Conservation (phyloP, 805 yeast genomes). For the Myxozyma melibiosi region DNA sequence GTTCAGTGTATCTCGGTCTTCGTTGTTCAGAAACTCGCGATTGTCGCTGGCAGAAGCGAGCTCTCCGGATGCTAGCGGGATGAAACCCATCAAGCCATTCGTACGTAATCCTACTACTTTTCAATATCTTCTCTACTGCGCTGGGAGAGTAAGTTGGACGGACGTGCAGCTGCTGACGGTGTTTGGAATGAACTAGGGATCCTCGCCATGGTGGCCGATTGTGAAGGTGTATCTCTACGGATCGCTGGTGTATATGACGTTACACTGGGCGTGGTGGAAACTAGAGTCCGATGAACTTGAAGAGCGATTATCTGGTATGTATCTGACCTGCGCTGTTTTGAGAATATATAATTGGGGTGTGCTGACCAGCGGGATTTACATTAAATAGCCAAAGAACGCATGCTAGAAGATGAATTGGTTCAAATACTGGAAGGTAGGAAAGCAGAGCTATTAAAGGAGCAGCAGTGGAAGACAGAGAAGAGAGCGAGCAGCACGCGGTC, state of each 20-base stretch:
- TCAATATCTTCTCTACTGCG: no score
- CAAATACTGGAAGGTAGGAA: slow-evolving; percentile 12
- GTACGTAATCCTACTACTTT: not conserved
- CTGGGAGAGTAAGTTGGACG: no score
- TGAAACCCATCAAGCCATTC: slow-evolving; percentile 1
- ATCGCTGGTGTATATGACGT: slow-evolving; percentile 23
- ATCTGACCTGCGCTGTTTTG: not conserved
- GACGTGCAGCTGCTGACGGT: not conserved
- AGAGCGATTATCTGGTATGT: slow-evolving; percentile 14
- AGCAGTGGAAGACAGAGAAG: not conserved
- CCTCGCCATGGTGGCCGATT: slow-evolving; percentile 29
- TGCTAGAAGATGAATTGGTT: slow-evolving; percentile 11
- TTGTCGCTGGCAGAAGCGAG: no score
- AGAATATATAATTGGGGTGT: not conserved
- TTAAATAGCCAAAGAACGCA: not conserved
- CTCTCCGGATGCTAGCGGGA: not conserved
- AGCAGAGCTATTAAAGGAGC: not conserved
- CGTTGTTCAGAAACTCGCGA: no score
- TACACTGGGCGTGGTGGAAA: slow-evolving; percentile 34
- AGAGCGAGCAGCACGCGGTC: not conserved
- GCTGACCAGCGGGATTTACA: not conserved
- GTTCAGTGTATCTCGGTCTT: no score
- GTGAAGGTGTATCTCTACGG: slow-evolving; percentile 28
- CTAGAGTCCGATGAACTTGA: slow-evolving; percentile 26
- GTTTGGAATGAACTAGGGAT: slow-evolving; percentile 18